phyloP scores from a whole-genome alignment of 306 rosid genomes.

The Carpinus fangiana region DNA sequence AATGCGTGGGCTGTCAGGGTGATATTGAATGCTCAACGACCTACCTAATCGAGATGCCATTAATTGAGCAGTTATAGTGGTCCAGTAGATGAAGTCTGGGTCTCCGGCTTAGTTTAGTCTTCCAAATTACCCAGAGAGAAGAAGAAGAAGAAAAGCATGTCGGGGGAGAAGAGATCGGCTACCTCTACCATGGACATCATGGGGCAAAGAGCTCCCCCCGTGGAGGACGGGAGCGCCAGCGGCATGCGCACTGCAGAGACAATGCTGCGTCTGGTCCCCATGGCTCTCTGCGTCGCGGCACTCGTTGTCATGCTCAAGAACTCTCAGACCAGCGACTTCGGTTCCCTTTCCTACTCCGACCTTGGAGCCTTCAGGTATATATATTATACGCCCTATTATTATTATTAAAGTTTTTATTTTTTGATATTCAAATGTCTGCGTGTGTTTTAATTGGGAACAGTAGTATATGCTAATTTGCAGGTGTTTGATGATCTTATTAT shows the following conservation, averaged over 20 bases:
- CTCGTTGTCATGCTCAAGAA: constrained; percentile 81
- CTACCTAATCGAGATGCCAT: constrained; percentile 1
- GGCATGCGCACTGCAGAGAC: constrained; percentile 65
- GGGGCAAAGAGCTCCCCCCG: constrained; percentile 14
- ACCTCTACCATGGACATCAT: constrained; percentile 38
- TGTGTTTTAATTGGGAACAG: too few relatives aligned
- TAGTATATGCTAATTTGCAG: too few relatives aligned
- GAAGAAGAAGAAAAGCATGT: constrained; percentile 12
- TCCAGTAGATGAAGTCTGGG: constrained; percentile 2
- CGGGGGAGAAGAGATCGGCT: constrained; percentile 11
- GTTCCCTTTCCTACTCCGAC: constrained; percentile 68
- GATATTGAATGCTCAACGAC: constrained; percentile 34
- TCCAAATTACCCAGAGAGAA: not conserved
- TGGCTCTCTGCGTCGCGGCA: constrained; percentile 73
- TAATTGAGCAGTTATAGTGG: not conserved
- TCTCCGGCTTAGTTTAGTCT: not conserved
- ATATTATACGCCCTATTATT: too few relatives aligned
- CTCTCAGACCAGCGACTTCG: constrained; percentile 64
- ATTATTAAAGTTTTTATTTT: not conserved
- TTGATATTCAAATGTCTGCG: not conserved
- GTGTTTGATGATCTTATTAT: too few relatives aligned
- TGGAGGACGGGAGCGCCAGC: constrained; percentile 23
- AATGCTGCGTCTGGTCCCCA: constrained; percentile 66
- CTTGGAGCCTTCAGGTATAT: constrained; percentile 76
- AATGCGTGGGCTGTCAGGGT: constrained; percentile 31